Percentiles rank a stretch among this genome's conserved stretches.
These are phyloP conservation scores for Tylopilus balloui DNA, from an alignment of 768 basidiomycete species.

Conservation along the genomic window DNA sequence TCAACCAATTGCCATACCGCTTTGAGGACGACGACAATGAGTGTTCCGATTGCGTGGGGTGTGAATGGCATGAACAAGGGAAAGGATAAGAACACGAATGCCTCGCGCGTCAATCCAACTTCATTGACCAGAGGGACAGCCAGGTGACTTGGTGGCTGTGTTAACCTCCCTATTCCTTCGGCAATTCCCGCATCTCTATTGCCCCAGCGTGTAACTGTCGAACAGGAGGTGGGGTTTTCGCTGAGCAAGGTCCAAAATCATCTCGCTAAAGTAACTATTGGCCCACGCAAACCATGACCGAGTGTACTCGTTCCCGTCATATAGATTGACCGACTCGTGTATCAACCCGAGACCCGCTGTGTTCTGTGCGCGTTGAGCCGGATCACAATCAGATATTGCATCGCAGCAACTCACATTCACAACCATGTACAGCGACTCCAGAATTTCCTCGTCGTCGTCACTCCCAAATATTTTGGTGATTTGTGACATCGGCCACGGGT, in stretches of 20 bases:
- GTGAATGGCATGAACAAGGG: constrained; percentile 47
- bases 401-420: constrained; percentile 50
- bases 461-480: constrained; percentile 72
- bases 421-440: constrained; percentile 56
- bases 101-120: constrained; percentile 16
- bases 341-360: constrained; percentile 73
- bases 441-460: constrained; percentile 66
- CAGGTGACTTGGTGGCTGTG: constrained; percentile 18
- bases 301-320: constrained; percentile 53
- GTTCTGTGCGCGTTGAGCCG: constrained; percentile 41
- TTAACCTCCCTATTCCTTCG: neutral
- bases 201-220: constrained; percentile 52
- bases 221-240: constrained; percentile 70
- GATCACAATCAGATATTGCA: neutral
- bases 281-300: constrained; percentile 82
- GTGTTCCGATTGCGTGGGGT: constrained; percentile 81
- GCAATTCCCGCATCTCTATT: constrained; percentile 20
- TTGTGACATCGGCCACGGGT: constrained; percentile 84
- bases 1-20: constrained; percentile 57
- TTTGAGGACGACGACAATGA: constrained; percentile 90
- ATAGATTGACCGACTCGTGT: constrained; percentile 70
- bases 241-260: constrained; percentile 71
- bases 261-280: constrained; percentile 80
- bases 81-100: constrained; percentile 5
- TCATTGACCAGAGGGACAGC: constrained; percentile 8